Percentiles rank a stretch among this genome's conserved stretches.
Evolutionary conservation across 148 eudicot genomes (phyloP).

Genomic region (Chenopodium berlandieri): DNA sequence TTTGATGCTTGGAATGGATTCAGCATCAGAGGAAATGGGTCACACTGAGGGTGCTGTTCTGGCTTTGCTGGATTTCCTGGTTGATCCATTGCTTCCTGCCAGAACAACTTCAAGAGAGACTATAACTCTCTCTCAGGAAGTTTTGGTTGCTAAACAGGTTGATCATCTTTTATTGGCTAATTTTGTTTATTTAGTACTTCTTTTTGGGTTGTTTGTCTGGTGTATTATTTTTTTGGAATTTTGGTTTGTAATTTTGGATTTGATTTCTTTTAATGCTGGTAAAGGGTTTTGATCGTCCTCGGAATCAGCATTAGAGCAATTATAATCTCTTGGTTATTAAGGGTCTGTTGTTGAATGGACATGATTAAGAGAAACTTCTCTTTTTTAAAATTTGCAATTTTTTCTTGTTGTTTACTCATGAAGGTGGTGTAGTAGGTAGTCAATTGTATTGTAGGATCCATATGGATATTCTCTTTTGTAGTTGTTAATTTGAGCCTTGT

Average conservation of each 20-base stretch:
- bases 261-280: too few relatives aligned
- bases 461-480: background rate
- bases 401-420: too few relatives aligned
- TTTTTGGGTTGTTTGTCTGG: background rate
- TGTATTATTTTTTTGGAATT: background rate
- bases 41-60: constrained; percentile 49
- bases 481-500: background rate
- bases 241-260: too few relatives aligned
- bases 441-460: too few relatives aligned
- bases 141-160: constrained; percentile 77
- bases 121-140: constrained; percentile 43
- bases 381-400: too few relatives aligned
- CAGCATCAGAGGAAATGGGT: constrained; percentile 24
- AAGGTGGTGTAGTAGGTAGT: too few relatives aligned
- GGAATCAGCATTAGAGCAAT: background rate
- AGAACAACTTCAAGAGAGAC: constrained; percentile 23
- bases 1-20: constrained; percentile 23
- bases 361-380: background rate
- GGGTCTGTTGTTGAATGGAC: background rate
- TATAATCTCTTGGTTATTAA: background rate
- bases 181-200: background rate
- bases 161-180: constrained; percentile 7
- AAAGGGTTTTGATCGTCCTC: background rate
- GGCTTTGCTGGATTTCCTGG: constrained; percentile 68
- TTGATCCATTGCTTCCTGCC: constrained; percentile 64